Percentiles rank a stretch among this genome's conserved stretches.
Conservation (phyloP, 192 early-diverging fungal genomes). For the Obelidium mucronatum region DNA sequence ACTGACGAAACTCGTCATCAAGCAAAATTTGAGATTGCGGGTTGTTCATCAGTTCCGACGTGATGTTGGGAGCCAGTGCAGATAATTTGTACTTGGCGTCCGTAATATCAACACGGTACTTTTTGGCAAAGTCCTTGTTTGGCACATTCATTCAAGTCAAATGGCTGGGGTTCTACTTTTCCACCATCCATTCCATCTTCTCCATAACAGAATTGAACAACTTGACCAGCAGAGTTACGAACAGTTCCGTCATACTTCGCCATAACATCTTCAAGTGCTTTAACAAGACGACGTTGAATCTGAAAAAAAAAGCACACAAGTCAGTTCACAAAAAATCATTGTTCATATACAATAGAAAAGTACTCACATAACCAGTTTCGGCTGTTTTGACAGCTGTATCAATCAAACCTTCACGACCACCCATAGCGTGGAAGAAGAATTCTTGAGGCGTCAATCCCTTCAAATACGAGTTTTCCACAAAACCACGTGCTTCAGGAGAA, state of each 20-base stretch:
- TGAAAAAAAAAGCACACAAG: background rate
- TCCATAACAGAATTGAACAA: conserved; percentile 97
- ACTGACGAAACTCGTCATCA: conserved; percentile 82
- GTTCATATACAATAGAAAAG: background rate
- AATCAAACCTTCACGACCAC: conserved; percentile 99
- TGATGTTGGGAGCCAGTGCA: conserved; percentile 72
- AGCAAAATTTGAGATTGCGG: conserved; percentile 74
- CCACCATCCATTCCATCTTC: conserved; percentile 98
- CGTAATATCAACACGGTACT: conserved; percentile 85
- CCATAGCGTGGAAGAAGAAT: conserved; percentile 99
- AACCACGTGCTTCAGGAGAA: conserved; percentile 87
- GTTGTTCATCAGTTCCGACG: conserved; percentile 79
- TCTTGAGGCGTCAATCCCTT: conserved; percentile 95
- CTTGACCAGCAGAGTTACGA: conserved; percentile 90
- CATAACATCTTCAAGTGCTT: conserved; percentile 97
- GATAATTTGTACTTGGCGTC: conserved; percentile 67
- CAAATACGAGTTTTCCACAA: conserved; percentile 89
- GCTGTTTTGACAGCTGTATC: conserved; percentile 99
- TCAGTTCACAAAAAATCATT: background rate
- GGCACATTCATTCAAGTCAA: conserved; percentile 75
- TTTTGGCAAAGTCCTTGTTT: conserved; percentile 76
- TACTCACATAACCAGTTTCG: conserved; percentile 86
- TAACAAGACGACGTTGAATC: conserved; percentile 97
- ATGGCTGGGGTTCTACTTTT: conserved; percentile 81
- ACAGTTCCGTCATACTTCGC: conserved; percentile 98